phyloP scores from a whole-genome alignment of 768 basidiomycete species.

The Paxillus involutus region DNA sequence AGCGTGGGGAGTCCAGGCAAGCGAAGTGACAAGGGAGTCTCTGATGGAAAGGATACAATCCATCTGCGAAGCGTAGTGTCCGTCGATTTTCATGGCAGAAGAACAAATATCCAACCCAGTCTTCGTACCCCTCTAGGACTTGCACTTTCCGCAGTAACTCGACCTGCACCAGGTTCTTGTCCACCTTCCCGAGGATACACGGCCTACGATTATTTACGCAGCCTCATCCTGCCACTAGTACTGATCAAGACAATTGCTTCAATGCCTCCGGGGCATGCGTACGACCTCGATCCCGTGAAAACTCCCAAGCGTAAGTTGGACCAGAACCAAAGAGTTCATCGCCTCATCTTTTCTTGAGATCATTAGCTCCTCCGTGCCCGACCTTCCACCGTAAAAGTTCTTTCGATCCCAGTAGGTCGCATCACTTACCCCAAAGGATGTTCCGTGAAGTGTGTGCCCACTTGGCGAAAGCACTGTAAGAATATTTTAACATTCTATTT shows the following conservation, averaged over 20 bases:
- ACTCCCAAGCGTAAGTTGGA: conserved; percentile 56
- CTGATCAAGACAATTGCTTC: conserved; percentile 73
- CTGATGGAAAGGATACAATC: too few species aligned
- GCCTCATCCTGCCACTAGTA: conserved; percentile 71
- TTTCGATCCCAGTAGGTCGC: not conserved
- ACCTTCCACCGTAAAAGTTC: conserved; percentile 68
- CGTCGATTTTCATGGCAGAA: too few species aligned
- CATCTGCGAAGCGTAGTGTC: too few species aligned
- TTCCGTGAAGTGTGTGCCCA: conserved; percentile 86
- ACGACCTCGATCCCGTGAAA: conserved; percentile 74
- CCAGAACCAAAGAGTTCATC: conserved; percentile 69
- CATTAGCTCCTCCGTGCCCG: conserved; percentile 66
- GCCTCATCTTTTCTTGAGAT: conserved; percentile 75
- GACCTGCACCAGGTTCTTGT: conserved; percentile 83
- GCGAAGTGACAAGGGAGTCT: too few species aligned
- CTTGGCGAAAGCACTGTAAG: conserved; percentile 77
- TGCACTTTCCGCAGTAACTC: conserved; percentile 89
- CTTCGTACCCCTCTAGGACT: too few species aligned
- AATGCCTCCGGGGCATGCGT: conserved; percentile 71
- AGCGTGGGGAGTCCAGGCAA: too few species aligned
- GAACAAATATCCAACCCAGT: too few species aligned
- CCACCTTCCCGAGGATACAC: conserved; percentile 84
- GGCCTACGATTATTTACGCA: conserved; percentile 91
- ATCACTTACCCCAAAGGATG: conserved; percentile 50
- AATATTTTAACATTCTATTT: conserved; percentile 7